These are phyloP conservation scores for Coemansia sp. DNA, from an alignment of 192 early-diverging fungal species.

Conservation along the genomic window DNA sequence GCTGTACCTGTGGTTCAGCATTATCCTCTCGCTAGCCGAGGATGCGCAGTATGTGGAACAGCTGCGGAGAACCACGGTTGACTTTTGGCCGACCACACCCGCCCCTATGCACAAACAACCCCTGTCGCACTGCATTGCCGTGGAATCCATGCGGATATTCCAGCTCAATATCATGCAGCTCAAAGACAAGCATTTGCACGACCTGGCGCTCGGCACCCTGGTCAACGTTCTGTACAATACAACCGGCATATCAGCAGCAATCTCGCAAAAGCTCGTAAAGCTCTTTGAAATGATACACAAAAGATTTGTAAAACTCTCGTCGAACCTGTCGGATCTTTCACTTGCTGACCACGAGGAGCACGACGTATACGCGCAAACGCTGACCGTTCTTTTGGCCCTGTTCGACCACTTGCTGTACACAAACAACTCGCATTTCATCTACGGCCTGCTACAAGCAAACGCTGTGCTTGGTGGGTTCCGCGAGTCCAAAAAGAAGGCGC, in stretches of 20 bases:
- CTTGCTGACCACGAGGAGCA: slow-evolving; percentile 19
- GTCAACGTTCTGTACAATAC: slow-evolving; percentile 35
- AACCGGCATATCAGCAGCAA: slow-evolving; percentile 19
- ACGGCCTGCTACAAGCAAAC: slow-evolving; percentile 43
- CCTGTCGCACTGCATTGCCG: slow-evolving; percentile 34
- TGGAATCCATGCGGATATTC: slow-evolving; percentile 39
- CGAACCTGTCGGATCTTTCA: slow-evolving; percentile 3
- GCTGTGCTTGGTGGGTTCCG: slow-evolving; percentile 31
- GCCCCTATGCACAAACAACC: slow-evolving; percentile 40
- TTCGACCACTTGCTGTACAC: slow-evolving; percentile 37
- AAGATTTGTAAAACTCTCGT: slow-evolving; percentile 26
- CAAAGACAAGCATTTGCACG: slow-evolving; percentile 45
- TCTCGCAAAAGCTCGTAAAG: slow-evolving; percentile 45
- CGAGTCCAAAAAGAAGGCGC: slow-evolving; percentile 2
- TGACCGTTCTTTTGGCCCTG: slow-evolving; percentile 30
- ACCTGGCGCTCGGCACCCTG: slow-evolving; percentile 35
- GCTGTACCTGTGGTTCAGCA: slow-evolving; percentile 42
- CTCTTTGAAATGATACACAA: slow-evolving; percentile 46
- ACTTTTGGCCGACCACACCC: slow-evolving; percentile 40
- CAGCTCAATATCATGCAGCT: slow-evolving; percentile 50
- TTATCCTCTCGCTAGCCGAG: slow-evolving; percentile 21
- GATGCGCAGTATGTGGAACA: slow-evolving; percentile 46
- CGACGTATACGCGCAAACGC: slow-evolving; percentile 34
- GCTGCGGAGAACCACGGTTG: slow-evolving; percentile 36
- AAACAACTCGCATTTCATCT: slow-evolving; percentile 51